Evolutionary conservation across 73 alveolate genomes (phyloP), one percentile per base, ranked within the genome.

Genomic region (Loxodes magnus): DNA sequence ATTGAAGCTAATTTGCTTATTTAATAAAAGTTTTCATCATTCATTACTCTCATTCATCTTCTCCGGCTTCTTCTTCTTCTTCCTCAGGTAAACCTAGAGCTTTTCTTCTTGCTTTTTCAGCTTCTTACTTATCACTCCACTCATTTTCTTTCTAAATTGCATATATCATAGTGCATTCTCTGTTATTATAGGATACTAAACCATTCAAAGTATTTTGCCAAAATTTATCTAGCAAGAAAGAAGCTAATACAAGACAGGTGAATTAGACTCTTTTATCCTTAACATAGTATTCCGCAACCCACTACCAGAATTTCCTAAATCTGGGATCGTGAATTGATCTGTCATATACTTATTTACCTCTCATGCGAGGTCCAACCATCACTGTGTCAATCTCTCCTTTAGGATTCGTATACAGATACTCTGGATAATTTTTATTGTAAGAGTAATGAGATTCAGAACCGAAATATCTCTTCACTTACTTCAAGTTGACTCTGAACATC

Each of bases 151-250:
- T 39, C 33, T 19, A 17, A 19, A 17, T 17, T 15, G 53, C 53
- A 39, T 39, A 39, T 39, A 17, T 30, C 53, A 39, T 39, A 9
- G 53, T 39, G 21, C 53, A n/a, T 39, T 39, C 53, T 30, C 14
- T 9, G 53, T 39, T 39, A 30, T 39, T 39, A 15, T 15, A 39
- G 7, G 37, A 7, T n/a, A 15, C 15, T 15, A 39, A 17, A 15
- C 22, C 7, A 39, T 15, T n/a, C 14, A 39, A 30, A n/a, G 21
- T 0, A 10, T 15, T 9, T 0, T 10, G 14, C 7, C 15, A 10
- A n/a, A 39, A 0, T 15, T 39, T 39, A 17, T 39, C 53, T 1
- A 39, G 22, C 14, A 30, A 9, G 21, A 15, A 39, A 39, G 53
- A 23, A 0, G 53, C 33, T 1, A 39, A 15, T 17, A 39, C 15